These are phyloP conservation scores for Acacia concinna DNA, from an alignment of 331 rosid genomes.

Conservation along the genomic window DNA sequence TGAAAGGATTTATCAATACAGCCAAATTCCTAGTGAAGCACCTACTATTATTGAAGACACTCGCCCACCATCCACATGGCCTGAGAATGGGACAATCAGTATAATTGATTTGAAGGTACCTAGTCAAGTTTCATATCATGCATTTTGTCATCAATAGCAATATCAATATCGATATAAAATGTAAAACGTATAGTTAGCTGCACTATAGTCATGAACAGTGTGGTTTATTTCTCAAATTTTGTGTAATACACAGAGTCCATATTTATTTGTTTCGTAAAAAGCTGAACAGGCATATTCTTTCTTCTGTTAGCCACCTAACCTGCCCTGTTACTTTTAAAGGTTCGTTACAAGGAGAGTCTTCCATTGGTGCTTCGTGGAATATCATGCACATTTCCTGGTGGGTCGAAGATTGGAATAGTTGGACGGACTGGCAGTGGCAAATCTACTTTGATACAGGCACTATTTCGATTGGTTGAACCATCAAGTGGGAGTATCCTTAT, in stretches of 20 bases:
- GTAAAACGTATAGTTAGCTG: neutral
- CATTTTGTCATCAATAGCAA: neutral
- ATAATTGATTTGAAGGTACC: conserved; percentile 74
- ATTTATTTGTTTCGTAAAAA: neutral
- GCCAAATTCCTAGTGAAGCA: conserved; percentile 90
- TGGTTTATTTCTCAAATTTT: neutral
- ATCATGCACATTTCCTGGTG: conserved; percentile 87
- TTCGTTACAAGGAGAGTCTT: conserved; percentile 95
- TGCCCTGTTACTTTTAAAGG: conserved; percentile 47
- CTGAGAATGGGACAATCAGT: conserved; percentile 75
- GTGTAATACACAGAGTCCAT: neutral
- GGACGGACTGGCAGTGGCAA: conserved; percentile 99
- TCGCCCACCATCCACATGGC: conserved; percentile 87
- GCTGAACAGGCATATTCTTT: neutral
- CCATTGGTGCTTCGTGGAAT: conserved; percentile 90
- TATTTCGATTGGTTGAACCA: conserved; percentile 92
- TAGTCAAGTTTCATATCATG: conserved; percentile 16
- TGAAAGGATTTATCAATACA: conserved; percentile 95
- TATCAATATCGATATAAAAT: neutral
- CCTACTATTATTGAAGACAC: conserved; percentile 71
- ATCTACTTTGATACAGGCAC: conserved; percentile 95
- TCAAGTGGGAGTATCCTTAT: conserved; percentile 70
- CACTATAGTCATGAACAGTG: neutral
- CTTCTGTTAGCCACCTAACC: neutral
- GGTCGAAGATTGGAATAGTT: conserved; percentile 92